A percentile compares a stretch with the other conserved stretches of the same genome.
Conservation (phyloP, 176 grass and related monocot genomes). For the Carex cristatella region DNA sequence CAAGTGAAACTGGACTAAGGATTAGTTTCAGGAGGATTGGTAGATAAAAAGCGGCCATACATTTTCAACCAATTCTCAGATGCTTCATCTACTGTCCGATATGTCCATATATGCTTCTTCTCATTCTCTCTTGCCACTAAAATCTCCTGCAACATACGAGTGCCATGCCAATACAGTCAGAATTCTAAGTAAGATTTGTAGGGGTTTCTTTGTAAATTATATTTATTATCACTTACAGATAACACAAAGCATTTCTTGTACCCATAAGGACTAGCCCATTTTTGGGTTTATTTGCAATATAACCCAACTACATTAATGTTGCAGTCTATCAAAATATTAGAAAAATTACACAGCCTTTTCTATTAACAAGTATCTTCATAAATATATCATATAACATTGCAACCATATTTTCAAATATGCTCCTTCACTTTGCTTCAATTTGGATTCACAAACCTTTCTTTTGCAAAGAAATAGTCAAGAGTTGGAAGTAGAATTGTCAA, state of each 20-base stretch:
- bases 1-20: background rate
- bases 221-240: background rate
- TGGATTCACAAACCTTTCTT: background rate
- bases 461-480: background rate
- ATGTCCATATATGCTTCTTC: constrained; percentile 64
- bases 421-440: background rate
- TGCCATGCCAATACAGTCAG: background rate
- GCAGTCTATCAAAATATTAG: background rate
- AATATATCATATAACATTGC: background rate
- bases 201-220: background rate
- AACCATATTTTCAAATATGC: background rate
- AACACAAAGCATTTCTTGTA: background rate
- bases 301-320: background rate
- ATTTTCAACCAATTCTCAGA: constrained; percentile 60
- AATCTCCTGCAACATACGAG: constrained; percentile 40
- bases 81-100: constrained; percentile 70
- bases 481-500: background rate
- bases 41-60: constrained; percentile 31
- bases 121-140: constrained; percentile 50
- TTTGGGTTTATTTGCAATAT: background rate
- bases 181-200: background rate
- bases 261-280: background rate
- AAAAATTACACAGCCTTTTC: background rate
- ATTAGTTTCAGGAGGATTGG: background rate
- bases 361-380: background rate